These are phyloP conservation scores for Dioscorea dumetorum DNA, from an alignment of 106 monocot species.

Conservation along the genomic window DNA sequence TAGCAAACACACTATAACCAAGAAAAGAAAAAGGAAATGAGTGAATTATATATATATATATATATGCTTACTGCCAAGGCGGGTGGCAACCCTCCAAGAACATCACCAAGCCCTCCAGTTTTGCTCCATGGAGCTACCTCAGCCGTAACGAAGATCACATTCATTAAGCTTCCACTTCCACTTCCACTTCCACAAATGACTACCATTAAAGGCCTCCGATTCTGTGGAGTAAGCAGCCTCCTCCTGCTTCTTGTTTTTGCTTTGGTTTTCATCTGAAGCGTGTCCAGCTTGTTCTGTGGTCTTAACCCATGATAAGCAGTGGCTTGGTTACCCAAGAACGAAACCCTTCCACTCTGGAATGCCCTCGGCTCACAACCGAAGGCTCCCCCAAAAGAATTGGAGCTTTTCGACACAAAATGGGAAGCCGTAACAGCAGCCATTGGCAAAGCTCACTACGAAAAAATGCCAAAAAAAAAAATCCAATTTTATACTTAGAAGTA, in stretches of 20 bases:
- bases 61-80: conserved; percentile 65
- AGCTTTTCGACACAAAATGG: conserved; percentile 14
- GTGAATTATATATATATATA: background rate
- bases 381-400: conserved; percentile 13
- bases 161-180: too few species aligned
- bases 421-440: conserved; percentile 46
- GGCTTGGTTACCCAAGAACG: conserved; percentile 16
- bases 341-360: conserved; percentile 8
- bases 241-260: conserved; percentile 17
- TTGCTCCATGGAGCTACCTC: conserved; percentile 89
- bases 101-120: conserved; percentile 93
- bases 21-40: background rate
- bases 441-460: background rate
- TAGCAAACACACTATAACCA: background rate
- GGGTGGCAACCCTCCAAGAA: conserved; percentile 82
- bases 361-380: conserved; percentile 21
- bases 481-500: background rate
- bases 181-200: conserved; percentile 29
- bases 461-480: background rate
- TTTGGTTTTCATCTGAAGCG: conserved; percentile 17
- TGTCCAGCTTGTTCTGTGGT: conserved; percentile 30
- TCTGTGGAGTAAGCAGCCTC: background rate
- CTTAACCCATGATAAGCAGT: conserved; percentile 41
- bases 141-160: conserved; percentile 38
- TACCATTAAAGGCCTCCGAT: conserved; percentile 3